Base-by-base conservation (phyloP, 139 green algal genomes). In the Edaphochlamys debaryana region DNA sequence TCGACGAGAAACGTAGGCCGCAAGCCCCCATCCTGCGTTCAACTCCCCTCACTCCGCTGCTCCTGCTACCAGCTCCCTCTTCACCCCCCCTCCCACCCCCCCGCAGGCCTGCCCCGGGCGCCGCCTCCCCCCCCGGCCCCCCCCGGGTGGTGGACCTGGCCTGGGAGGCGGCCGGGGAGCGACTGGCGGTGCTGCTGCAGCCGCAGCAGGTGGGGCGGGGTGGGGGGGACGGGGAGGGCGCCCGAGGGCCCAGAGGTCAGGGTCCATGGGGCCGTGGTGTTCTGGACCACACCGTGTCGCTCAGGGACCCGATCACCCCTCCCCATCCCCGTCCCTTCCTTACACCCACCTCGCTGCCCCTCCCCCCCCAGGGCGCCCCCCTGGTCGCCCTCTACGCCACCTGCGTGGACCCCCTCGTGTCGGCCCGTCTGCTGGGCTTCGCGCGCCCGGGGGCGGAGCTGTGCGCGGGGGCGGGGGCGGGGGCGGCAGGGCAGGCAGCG, bases 311-410 rank as follows among this genome's bases (percentile, higher is more conserved):
- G n/a, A n/a, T n/a, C n/a, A n/a, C n/a, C n/a, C n/a, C n/a, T n/a
- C n/a, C n/a, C n/a, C n/a, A n/a, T n/a, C n/a, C n/a, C 62, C 38
- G 64, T 25, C 11, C 30, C 60, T 25, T 36, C 30, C 20, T 67
- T 25, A 9, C 30, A 3, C 56, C 6, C 8, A 5, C 60, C 30
- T 8, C 50, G 17, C 42, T 25, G 11, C 29, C 29, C 58, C 58
- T 30, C 11, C 27, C 2, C 58, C 58, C 58, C 4, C 2, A 36
- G 17, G 4, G 4, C 22, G 17, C 54, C 22, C 54, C 54, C 8
- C 8, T 7, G 34, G 38, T 92, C 3, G 86, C 86, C 7, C 56
- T 92, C 48, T 91, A 85, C 78, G 50, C 67, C 76, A 92, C 86
- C 54, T 84, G 25, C 40, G 40, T 64, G 25, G 69, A 79, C 30